These are phyloP conservation scores for Termitomyces sp. DNA, from an alignment of 768 basidiomycete genomes.

Conservation along the genomic window DNA sequence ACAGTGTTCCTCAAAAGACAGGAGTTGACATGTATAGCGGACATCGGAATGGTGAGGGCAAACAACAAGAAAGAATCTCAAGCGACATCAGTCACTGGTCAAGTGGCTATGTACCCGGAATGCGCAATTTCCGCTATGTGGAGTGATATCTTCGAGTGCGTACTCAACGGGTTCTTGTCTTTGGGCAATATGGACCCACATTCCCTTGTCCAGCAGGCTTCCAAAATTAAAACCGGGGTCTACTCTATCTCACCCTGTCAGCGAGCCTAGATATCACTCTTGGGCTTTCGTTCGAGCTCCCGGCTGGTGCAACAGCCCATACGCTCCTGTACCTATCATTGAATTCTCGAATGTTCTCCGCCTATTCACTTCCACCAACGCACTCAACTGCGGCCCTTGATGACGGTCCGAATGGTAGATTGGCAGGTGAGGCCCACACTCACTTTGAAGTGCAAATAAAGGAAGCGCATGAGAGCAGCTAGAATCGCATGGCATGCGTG, in stretches of 20 bases:
- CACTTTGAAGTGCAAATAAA: neutral
- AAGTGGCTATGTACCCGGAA: neutral
- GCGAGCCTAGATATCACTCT: neutral
- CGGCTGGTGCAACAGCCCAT: neutral
- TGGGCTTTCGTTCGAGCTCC: neutral
- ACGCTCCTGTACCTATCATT: neutral
- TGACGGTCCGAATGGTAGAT: neutral
- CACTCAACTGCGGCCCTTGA: neutral
- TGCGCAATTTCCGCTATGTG: neutral
- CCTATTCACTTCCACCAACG: neutral
- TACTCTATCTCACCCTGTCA: neutral
- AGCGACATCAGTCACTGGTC: neutral
- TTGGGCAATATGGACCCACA: neutral
- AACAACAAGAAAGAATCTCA: neutral
- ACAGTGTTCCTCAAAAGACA: neutral
- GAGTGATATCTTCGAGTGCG: neutral
- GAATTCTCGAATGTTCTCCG: neutral
- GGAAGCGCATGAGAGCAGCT: neutral
- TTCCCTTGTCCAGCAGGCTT: neutral
- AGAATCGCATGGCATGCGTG: neutral
- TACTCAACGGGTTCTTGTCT: neutral
- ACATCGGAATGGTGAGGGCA: neutral
- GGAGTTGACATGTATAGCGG: neutral
- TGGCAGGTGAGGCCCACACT: neutral
- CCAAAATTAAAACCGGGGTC: neutral